phyloP scores from a whole-genome alignment of 140 eudicot species.

The Stevia rebaudiana region DNA sequence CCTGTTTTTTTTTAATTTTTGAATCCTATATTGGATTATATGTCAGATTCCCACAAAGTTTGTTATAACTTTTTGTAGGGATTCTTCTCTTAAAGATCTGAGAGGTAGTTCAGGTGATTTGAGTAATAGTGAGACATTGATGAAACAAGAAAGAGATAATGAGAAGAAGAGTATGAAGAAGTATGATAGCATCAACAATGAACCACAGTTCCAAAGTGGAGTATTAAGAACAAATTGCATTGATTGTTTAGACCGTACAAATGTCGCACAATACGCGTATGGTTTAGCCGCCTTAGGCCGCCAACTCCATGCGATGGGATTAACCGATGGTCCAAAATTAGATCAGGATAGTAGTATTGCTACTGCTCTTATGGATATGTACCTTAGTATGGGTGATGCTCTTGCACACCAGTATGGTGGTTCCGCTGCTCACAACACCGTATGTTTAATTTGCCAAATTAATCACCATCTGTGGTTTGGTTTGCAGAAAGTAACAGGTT shows the following conservation, averaged over 20 bases:
- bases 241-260: constrained; percentile 93
- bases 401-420: constrained; percentile 99
- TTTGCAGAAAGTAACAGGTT: too few relatives aligned
- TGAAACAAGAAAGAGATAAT: constrained; percentile 47
- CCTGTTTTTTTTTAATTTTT: neutral
- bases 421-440: constrained; percentile 98
- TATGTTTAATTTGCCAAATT: constrained; percentile 28
- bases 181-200: constrained; percentile 35
- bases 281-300: constrained; percentile 90
- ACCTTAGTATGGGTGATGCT: constrained; percentile 96
- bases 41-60: neutral
- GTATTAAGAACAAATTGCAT: constrained; percentile 92
- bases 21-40: neutral
- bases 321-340: constrained; percentile 67
- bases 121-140: constrained; percentile 33
- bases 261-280: constrained; percentile 96
- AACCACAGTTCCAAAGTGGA: constrained; percentile 76
- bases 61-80: constrained; percentile 44
- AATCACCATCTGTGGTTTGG: neutral
- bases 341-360: constrained; percentile 90
- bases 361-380: constrained; percentile 91
- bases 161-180: constrained; percentile 28
- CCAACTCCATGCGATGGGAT: constrained; percentile 83
- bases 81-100: constrained; percentile 70
- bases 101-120: constrained; percentile 67